Conservation (phyloP, 1,139 yeast genomes). For the Hyphopichia burtonii region DNA sequence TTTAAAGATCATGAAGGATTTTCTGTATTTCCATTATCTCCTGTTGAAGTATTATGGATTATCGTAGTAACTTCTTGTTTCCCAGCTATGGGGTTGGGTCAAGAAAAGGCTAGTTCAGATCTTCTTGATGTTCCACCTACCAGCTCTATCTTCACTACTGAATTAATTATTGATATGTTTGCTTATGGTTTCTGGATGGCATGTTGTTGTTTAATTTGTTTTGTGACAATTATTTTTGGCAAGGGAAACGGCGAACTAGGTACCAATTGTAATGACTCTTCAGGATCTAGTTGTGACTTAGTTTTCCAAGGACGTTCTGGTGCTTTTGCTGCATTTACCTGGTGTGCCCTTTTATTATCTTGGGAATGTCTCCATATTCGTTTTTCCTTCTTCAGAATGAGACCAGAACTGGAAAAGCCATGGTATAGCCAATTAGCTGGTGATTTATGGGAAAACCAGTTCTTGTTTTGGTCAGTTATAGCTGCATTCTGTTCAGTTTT, state of each 20-base stretch:
- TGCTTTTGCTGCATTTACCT: conserved; percentile 82
- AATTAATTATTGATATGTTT: conserved; percentile 70
- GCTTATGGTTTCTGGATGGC: conserved; percentile 78
- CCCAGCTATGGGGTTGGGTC: conserved; percentile 87
- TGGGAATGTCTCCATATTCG: conserved; percentile 87
- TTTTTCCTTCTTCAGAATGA: conserved; percentile 73
- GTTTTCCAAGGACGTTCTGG: conserved; percentile 83
- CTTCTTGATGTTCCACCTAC: conserved; percentile 67
- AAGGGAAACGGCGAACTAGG: conserved; percentile 72
- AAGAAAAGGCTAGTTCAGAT: conserved; percentile 66
- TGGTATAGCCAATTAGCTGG: conserved; percentile 52
- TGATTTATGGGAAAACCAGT: conserved; percentile 74
- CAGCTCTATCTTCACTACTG: conserved; percentile 65
- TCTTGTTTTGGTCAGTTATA: conserved; percentile 80
- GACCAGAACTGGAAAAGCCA: conserved; percentile 31
- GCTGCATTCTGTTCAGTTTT: conserved; percentile 71
- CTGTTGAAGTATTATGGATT: conserved; percentile 80
- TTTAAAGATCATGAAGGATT: conserved; percentile 58
- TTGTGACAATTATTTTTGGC: conserved; percentile 64
- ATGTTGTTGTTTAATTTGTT: conserved; percentile 64
- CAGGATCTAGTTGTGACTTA: conserved; percentile 43
- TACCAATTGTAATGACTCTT: conserved; percentile 50
- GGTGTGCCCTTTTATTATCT: conserved; percentile 84
- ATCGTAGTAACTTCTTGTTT: conserved; percentile 76
- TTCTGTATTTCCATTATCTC: conserved; percentile 76